These are phyloP conservation scores for Myxozyma neotropica DNA, from an alignment of 805 yeast genomes.

Conservation along the genomic window DNA sequence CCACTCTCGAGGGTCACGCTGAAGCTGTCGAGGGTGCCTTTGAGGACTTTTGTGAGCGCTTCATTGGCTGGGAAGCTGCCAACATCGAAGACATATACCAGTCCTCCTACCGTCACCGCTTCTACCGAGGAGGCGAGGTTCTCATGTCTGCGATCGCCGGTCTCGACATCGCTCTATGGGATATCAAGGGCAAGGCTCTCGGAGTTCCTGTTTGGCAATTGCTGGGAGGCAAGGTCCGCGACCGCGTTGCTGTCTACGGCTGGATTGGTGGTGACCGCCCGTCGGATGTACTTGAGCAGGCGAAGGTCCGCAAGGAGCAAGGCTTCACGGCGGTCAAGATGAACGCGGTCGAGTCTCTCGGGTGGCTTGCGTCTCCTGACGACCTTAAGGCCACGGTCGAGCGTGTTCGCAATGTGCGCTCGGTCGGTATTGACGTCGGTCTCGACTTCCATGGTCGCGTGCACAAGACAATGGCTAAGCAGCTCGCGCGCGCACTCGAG, in stretches of 20 bases:
- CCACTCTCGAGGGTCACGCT: conserved; percentile 41
- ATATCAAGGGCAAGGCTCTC: conserved; percentile 39
- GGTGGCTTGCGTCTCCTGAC: conserved; percentile 38
- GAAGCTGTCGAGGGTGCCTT: conserved; percentile 43
- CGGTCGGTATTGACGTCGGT: conserved; percentile 39
- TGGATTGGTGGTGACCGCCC: conserved; percentile 44
- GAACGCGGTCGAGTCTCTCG: conserved; percentile 40
- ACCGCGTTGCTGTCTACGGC: conserved; percentile 40
- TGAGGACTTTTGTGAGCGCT: conserved; percentile 40
- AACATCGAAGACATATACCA: conserved; percentile 19
- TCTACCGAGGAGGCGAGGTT: conserved; percentile 43
- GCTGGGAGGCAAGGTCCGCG: conserved; percentile 42
- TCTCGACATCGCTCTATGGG: conserved; percentile 43
- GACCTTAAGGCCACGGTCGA: conserved; percentile 38
- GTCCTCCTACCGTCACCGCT: conserved; percentile 40
- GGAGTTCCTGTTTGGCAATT: conserved; percentile 40
- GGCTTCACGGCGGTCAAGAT: conserved; percentile 43
- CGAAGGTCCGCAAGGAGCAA: conserved; percentile 38
- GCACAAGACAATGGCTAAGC: conserved; percentile 41
- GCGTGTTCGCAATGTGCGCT: conserved; percentile 35
- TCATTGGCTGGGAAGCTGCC: conserved; percentile 41
- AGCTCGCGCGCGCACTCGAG: conserved; percentile 37
- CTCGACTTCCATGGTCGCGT: conserved; percentile 41
- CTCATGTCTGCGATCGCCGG: conserved; percentile 43
- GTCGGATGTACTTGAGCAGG: conserved; percentile 37